Evolutionary conservation across 73 alveolate species (phyloP).

Genomic region (Durusdinium trenchii): DNA sequence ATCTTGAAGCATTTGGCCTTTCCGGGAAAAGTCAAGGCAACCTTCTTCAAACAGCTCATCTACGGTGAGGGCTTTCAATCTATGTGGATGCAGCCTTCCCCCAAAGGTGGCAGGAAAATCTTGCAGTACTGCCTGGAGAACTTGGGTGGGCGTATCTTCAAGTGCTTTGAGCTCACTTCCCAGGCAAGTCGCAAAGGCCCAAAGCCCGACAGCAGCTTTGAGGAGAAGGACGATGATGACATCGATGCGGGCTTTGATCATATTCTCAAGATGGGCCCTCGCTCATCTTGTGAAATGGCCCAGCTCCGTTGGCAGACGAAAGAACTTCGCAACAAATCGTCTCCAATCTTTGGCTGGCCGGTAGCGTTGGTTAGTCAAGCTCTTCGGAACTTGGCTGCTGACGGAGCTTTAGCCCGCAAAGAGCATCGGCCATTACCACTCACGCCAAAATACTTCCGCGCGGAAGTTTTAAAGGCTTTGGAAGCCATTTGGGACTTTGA

Average conservation of each 20-base stretch:
- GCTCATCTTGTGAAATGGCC: not conserved
- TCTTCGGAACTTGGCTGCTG: not conserved
- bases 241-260: slow-evolving; percentile 4
- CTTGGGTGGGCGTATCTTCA: too few relatives aligned
- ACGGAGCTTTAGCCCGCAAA: not conserved
- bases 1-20: too few relatives aligned
- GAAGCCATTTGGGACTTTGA: slow-evolving; percentile 16
- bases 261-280: not conserved
- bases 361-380: not conserved
- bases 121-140: too few relatives aligned
- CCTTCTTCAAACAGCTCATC: too few relatives aligned
- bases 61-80: too few relatives aligned
- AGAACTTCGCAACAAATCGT: not conserved
- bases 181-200: too few relatives aligned
- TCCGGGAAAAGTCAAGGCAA: too few relatives aligned
- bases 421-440: slow-evolving; percentile 12
- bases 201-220: too few relatives aligned
- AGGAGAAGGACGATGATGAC: too few relatives aligned
- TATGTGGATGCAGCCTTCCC: too few relatives aligned
- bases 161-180: too few relatives aligned
- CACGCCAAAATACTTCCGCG: not conserved
- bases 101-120: too few relatives aligned
- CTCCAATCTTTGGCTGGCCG: slow-evolving; percentile 18
- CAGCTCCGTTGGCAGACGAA: slow-evolving; percentile 47
- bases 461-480: not conserved